Conservation (phyloP, 768 basidiomycete genomes). For the Termitomyces sp. region DNA sequence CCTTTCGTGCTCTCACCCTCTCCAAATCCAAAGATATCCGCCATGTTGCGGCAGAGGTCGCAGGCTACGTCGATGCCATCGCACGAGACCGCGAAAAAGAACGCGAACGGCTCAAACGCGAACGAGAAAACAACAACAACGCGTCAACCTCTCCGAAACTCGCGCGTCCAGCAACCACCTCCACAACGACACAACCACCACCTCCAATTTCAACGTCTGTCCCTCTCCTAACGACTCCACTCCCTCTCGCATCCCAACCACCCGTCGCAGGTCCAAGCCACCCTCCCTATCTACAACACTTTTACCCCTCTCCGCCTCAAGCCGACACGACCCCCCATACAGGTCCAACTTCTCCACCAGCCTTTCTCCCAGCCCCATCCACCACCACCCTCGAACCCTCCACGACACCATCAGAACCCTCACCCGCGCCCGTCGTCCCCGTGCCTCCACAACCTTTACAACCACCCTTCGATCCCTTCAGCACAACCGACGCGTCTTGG, state of each 20-base stretch:
- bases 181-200: slow-evolving; percentile 23
- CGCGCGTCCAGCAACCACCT: slow-evolving; percentile 11
- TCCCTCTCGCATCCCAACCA: slow-evolving; percentile 4
- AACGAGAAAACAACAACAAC: slow-evolving; percentile 40
- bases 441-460: slow-evolving; percentile 14
- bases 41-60: slow-evolving; percentile 56
- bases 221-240: slow-evolving; percentile 10
- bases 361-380: slow-evolving; percentile 1
- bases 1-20: slow-evolving; percentile 51
- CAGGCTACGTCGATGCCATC: slow-evolving; percentile 70
- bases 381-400: not conserved
- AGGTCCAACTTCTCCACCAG: slow-evolving; percentile 23
- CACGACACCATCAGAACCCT: slow-evolving; percentile 5
- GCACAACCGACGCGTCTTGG: slow-evolving; percentile 30
- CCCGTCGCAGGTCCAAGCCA: slow-evolving; percentile 6
- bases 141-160: slow-evolving; percentile 23
- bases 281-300: slow-evolving; percentile 29
- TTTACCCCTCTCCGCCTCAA: slow-evolving; percentile 64
- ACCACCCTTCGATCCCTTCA: not conserved
- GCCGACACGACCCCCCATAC: slow-evolving; percentile 26
- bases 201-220: slow-evolving; percentile 7
- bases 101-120: slow-evolving; percentile 66
- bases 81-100: slow-evolving; percentile 77
- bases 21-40: slow-evolving; percentile 47
- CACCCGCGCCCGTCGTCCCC: slow-evolving; percentile 12